phyloP scores from a whole-genome alignment of 352 stramenopile species.

The Peronospora tabacina region DNA sequence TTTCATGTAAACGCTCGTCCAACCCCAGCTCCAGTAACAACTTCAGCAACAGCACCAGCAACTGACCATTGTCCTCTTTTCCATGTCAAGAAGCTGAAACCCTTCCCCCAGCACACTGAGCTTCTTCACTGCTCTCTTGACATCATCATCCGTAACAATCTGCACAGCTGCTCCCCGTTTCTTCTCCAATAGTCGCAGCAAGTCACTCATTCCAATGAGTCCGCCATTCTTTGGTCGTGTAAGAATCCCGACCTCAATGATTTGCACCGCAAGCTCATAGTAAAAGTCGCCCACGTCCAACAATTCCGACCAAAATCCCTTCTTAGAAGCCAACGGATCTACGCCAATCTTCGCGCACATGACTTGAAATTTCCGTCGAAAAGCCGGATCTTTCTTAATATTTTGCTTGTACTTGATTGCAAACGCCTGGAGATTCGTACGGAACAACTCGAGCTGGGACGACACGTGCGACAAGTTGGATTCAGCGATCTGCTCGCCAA shows the following conservation, averaged over 20 bases:
- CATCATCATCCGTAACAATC: slow-evolving; percentile 88
- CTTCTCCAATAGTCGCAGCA: slow-evolving; percentile 64
- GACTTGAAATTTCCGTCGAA: slow-evolving; percentile 90
- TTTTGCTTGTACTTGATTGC: slow-evolving; percentile 91
- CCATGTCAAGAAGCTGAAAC: slow-evolving; percentile 91
- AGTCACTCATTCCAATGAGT: slow-evolving; percentile 72
- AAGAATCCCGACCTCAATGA: slow-evolving; percentile 96
- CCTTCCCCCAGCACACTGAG: slow-evolving; percentile 90
- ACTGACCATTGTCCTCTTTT: slow-evolving; percentile 78
- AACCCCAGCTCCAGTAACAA: neutral
- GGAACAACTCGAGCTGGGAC: slow-evolving; percentile 85
- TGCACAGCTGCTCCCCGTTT: slow-evolving; percentile 58
- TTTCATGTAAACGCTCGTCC: neutral
- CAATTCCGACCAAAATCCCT: slow-evolving; percentile 96
- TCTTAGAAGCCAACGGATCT: slow-evolving; percentile 95
- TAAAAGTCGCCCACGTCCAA: slow-evolving; percentile 99
- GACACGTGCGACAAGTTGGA: slow-evolving; percentile 75
- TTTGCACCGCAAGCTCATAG: slow-evolving; percentile 98
- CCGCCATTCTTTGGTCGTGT: slow-evolving; percentile 85
- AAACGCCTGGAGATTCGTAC: slow-evolving; percentile 89
- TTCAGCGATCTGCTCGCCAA: slow-evolving; percentile 78
- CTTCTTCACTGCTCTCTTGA: slow-evolving; percentile 92
- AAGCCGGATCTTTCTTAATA: slow-evolving; percentile 93
- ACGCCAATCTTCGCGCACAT: slow-evolving; percentile 96
- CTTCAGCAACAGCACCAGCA: neutral